Evolutionary conservation across 2,329 filamentous ascomycete species (phyloP).

Genomic region (Berkeleyomyces basicola): DNA sequence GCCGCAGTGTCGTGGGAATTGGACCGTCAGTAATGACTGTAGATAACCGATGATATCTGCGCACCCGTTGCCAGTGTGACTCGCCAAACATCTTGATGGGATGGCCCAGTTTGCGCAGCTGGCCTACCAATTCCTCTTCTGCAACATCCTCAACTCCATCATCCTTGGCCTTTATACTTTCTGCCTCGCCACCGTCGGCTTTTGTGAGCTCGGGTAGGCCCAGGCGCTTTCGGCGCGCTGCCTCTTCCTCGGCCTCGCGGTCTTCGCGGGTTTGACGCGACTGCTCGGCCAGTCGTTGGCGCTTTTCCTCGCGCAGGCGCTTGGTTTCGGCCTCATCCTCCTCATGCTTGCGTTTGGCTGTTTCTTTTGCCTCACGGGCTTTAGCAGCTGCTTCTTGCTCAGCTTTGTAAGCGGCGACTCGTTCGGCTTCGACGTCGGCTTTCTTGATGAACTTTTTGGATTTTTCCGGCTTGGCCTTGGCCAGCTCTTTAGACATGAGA

Average conservation of each 20-base stretch:
- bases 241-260: slow-evolving; percentile 57
- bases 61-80: slow-evolving; percentile 48
- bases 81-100: slow-evolving; percentile 72
- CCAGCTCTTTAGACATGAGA: slow-evolving; percentile 83
- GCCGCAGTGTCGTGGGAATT: slow-evolving; percentile 68
- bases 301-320: slow-evolving; percentile 63
- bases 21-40: slow-evolving; percentile 54
- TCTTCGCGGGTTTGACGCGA: slow-evolving; percentile 52
- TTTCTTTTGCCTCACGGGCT: slow-evolving; percentile 50
- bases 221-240: slow-evolving; percentile 53
- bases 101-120: slow-evolving; percentile 55
- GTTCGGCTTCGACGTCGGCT: slow-evolving; percentile 69
- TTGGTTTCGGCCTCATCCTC: slow-evolving; percentile 64
- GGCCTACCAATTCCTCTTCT: slow-evolving; percentile 51
- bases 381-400: slow-evolving; percentile 62
- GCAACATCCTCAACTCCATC: slow-evolving; percentile 42
- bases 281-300: slow-evolving; percentile 64
- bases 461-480: slow-evolving; percentile 49
- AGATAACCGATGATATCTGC: slow-evolving; percentile 51
- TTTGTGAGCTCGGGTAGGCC: slow-evolving; percentile 58
- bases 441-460: slow-evolving; percentile 66
- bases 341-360: slow-evolving; percentile 74
- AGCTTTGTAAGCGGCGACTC: slow-evolving; percentile 61
- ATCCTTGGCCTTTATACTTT: slow-evolving; percentile 15
- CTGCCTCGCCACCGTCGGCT: slow-evolving; percentile 24